These are phyloP conservation scores for Debaryomyces hansenii DNA, from an alignment of 805 yeast genomes.

Conservation along the genomic window DNA sequence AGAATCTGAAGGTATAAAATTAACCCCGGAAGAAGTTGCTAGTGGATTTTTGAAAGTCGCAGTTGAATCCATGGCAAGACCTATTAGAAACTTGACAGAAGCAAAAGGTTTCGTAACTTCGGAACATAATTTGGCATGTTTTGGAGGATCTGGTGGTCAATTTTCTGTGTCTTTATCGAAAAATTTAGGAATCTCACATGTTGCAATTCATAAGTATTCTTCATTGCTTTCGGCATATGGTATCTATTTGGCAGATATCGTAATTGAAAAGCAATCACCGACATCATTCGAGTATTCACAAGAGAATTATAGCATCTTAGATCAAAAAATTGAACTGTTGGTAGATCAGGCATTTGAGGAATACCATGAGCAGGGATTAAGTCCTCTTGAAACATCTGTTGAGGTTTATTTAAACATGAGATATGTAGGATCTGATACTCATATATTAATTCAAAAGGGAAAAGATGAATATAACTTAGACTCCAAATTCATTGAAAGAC, in stretches of 20 bases:
- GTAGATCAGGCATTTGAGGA: slow-evolving; percentile 38
- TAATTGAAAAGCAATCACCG: slow-evolving; percentile 37
- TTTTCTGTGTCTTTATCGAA: slow-evolving; percentile 28
- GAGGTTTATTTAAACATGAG: slow-evolving; percentile 76
- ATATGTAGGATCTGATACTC: slow-evolving; percentile 88
- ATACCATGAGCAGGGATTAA: slow-evolving; percentile 50
- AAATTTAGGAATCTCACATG: slow-evolving; percentile 26
- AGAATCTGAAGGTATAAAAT: slow-evolving; percentile 11
- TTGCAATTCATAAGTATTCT: slow-evolving; percentile 34
- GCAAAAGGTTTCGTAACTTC: slow-evolving; percentile 30
- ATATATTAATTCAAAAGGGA: slow-evolving; percentile 59
- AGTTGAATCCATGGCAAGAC: slow-evolving; percentile 34
- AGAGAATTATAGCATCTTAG: slow-evolving; percentile 35
- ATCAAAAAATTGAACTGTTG: slow-evolving; percentile 47
- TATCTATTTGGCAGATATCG: slow-evolving; percentile 32
- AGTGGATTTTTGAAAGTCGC: slow-evolving; percentile 35
- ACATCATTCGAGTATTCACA: slow-evolving; percentile 24
- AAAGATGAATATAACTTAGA: slow-evolving; percentile 25
- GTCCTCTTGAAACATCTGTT: slow-evolving; percentile 41
- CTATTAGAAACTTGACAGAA: slow-evolving; percentile 36
- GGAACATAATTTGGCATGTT: slow-evolving; percentile 33
- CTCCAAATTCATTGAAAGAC: slow-evolving; percentile 25
- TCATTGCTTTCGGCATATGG: slow-evolving; percentile 37
- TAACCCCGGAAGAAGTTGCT: slow-evolving; percentile 34
- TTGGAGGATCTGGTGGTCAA: slow-evolving; percentile 42